Base-by-base conservation (phyloP, 2,329 filamentous ascomycete genomes). In the Leptographium flavum region DNA sequence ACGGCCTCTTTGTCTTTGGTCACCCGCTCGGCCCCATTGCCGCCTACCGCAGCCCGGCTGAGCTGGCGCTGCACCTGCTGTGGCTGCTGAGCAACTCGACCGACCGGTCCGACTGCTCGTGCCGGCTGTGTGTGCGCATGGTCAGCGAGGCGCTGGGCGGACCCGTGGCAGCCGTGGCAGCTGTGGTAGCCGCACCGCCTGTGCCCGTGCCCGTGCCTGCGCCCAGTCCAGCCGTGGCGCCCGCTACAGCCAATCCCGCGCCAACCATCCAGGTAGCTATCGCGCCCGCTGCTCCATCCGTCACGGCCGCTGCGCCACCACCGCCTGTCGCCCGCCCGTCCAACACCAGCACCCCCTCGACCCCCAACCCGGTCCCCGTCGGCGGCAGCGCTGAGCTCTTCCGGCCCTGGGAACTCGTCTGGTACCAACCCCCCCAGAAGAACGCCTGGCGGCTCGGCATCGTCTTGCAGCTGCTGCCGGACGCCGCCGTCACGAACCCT, bases 51-150 rank as follows among this genome's bases (percentile, higher is more conserved):
- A 70, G 66, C 37, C 70, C 71, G 1, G 68, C 71, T 46, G 71
- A 74, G 50, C 72, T 74, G 47, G 68, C 65, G 5, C 58, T 70
- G 9, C 71, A 74, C 49, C 50, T 71, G 22, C 60, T 74, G 41
- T 74, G 70, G 70, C 63, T 74, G 3, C 57, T 69, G 8, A 70
- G 69, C 27, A 54, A 58, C 15, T 72, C 70, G 14, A 60, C 57
- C 48, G 66, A 70, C 52, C 67, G 69, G 39, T 61, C 54, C 38
- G 67, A 73, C 49, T 74, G 71, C 54, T 70, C 67, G 43, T 74
- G 71, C 49, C 62, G 68, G 13, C 64, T 70, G 40, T 74, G 70
- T 56, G 48, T 52, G 8, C 56, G 53, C 38, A 54, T 58, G 53
- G 49, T 58, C 14, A 54, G 54, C 41, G 48, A 53, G 37, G 30